phyloP scores from a whole-genome alignment of 208 protist species.

The Trypanosoma lewisi region DNA sequence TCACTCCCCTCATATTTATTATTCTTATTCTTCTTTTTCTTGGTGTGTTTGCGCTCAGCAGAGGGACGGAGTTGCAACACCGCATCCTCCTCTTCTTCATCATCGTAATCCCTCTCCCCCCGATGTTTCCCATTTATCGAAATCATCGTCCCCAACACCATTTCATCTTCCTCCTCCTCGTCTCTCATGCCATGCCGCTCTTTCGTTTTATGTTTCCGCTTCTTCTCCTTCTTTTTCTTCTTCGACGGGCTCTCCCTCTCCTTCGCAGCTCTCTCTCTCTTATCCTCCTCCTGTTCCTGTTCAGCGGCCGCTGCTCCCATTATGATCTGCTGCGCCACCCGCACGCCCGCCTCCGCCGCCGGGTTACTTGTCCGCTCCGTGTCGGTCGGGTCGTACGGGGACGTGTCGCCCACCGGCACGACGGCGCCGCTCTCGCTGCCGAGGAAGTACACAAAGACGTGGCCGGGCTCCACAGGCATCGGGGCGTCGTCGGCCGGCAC shows the following conservation, averaged over 20 bases:
- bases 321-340: constrained; percentile 54
- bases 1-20: constrained; percentile 9
- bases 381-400: constrained; percentile 58
- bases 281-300: neutral
- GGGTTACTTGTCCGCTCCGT: constrained; percentile 44
- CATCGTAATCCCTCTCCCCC: neutral
- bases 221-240: constrained; percentile 17
- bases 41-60: neutral
- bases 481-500: constrained; percentile 45
- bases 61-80: neutral
- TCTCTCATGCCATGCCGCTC: too few species aligned
- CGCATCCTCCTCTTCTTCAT: constrained; percentile 14
- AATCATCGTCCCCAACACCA: neutral
- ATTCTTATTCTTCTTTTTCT: neutral
- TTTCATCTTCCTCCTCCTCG: neutral
- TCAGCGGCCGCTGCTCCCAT: constrained; percentile 16
- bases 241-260: constrained; percentile 7
- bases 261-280: neutral
- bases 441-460: constrained; percentile 74
- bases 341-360: constrained; percentile 50
- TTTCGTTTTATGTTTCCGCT: constrained; percentile 1
- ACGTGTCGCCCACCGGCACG: constrained; percentile 45
- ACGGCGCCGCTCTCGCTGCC: constrained; percentile 60
- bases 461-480: constrained; percentile 25
- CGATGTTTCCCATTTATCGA: neutral